Evolutionary conservation across 495 filamentous ascomycete genomes (phyloP).

Genomic region (Daldinia concentrica): DNA sequence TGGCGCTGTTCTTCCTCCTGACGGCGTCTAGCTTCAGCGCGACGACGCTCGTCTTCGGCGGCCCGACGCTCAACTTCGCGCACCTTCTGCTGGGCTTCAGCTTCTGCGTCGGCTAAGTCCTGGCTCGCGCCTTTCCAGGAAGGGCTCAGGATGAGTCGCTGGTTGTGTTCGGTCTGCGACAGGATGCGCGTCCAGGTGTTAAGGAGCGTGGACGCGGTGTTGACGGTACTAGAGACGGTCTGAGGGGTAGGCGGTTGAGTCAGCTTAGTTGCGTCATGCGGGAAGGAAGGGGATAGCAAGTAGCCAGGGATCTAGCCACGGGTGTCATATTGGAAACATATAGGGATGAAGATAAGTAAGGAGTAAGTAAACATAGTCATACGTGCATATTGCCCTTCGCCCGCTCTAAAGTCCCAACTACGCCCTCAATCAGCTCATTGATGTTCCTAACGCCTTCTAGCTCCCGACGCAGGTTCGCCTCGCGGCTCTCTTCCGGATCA

Average conservation of each 20-base stretch:
- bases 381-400: slow-evolving; percentile 94
- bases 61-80: slow-evolving; percentile 79
- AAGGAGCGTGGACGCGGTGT: slow-evolving; percentile 89
- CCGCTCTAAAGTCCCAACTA: slow-evolving; percentile 79
- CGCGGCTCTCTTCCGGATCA: slow-evolving; percentile 70
- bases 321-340: neutral
- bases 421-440: slow-evolving; percentile 85
- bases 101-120: slow-evolving; percentile 84
- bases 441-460: slow-evolving; percentile 83
- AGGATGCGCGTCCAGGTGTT: slow-evolving; percentile 96
- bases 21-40: slow-evolving; percentile 73
- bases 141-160: slow-evolving; percentile 86
- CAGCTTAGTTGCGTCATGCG: slow-evolving; percentile 5
- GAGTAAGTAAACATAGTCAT: slow-evolving; percentile 37
- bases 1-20: slow-evolving; percentile 78
- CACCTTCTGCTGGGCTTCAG: slow-evolving; percentile 72
- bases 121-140: slow-evolving; percentile 88
- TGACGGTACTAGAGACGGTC: slow-evolving; percentile 87
- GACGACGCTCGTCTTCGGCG: slow-evolving; percentile 75
- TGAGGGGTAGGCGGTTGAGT: slow-evolving; percentile 43
- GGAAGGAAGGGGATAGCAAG: neutral
- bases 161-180: slow-evolving; percentile 96
- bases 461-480: slow-evolving; percentile 77
- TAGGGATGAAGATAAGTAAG: slow-evolving; percentile 4
- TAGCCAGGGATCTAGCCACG: neutral